Conservation (phyloP, 2,329 filamentous ascomycete genomes). For the Phaeosphaeriaceae sp. region DNA sequence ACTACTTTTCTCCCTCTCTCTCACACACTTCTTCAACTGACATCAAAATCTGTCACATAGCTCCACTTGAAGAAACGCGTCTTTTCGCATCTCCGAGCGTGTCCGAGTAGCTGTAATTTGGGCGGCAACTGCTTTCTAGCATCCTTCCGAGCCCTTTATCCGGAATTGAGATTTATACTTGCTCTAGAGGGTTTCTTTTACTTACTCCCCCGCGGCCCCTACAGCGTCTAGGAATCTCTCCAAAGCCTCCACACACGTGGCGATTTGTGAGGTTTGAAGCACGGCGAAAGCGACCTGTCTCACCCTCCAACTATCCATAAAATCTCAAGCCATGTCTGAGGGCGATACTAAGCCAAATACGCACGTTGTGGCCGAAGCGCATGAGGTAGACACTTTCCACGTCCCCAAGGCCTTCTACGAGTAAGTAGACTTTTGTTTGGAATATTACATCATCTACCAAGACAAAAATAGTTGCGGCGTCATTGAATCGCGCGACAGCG, state of each 20-base stretch:
- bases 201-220: slow-evolving; percentile 8
- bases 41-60: slow-evolving; percentile 5
- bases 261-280: slow-evolving; percentile 10
- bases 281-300: slow-evolving; percentile 11
- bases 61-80: slow-evolving; percentile 33
- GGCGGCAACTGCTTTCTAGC: slow-evolving; percentile 37
- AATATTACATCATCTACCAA: slow-evolving; percentile 26
- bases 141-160: slow-evolving; percentile 46
- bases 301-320: slow-evolving; percentile 11
- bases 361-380: slow-evolving; percentile 73
- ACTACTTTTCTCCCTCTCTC: too few relatives aligned
- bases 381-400: slow-evolving; percentile 75
- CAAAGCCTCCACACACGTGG: slow-evolving; percentile 1
- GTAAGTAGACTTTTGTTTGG: slow-evolving; percentile 38
- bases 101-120: slow-evolving; percentile 30
- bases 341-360: slow-evolving; percentile 46
- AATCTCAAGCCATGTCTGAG: slow-evolving; percentile 51
- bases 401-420: slow-evolving; percentile 59
- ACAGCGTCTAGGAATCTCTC: slow-evolving; percentile 4
- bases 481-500: slow-evolving; percentile 22
- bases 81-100: slow-evolving; percentile 29
- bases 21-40: too few relatives aligned
- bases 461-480: slow-evolving; percentile 20
- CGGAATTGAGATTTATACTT: slow-evolving; percentile 40
- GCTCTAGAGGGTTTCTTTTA: slow-evolving; percentile 11